Base-by-base conservation (phyloP, 2,329 filamentous ascomycete species). In the Stagonosporopsis vannaccii region DNA sequence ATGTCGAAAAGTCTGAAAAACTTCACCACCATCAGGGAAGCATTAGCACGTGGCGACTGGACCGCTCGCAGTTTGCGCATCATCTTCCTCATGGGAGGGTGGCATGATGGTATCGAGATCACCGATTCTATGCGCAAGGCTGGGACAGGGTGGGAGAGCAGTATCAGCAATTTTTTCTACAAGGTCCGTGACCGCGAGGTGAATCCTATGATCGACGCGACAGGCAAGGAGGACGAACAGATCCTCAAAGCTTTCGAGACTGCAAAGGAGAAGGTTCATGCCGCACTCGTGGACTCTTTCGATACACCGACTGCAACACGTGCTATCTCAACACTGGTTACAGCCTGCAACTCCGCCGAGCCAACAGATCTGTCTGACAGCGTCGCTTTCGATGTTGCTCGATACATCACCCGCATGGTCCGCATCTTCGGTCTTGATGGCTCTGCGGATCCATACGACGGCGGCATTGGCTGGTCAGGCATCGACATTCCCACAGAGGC, bases 1-100 rank as follows among this genome's bases (percentile, higher is more conserved):
- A 98, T 98, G 94, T 94, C 90, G 54, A 98, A 98, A 77, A 92
- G 88, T 15, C 78, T 98, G 54, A 97, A 98, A 80, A 98, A 97
- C 75, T 97, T 97, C 76, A 92, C 92, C 36, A 97, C 94, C 0
- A 96, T 98, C 60, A 85, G 91, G 26, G 90, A 96, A 73, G 92
- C 93, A 0, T 79, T 98, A 7, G 78, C 80, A 3, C 79, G 81
- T 30, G 84, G 84, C 33, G 84, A 87, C 44, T 97, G 91, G 81
- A 95, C 91, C 0, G 82, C 92, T 0, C 84, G 94, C 57, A 87
- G 87, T 51, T 83, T 97, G 79, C 86, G 94, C 41, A 90, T 96
- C 49, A 89, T 95, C 15, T 97, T 97, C 77, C 77, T 98, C 41
- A 85, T 96, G 66, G 92, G 93, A 40, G 87, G 86, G 44, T 98